A percentile compares a stretch with the other conserved stretches of the same genome.
phyloP scores from a whole-genome alignment of 768 basidiomycete genomes.

The Panellus pusillus region DNA sequence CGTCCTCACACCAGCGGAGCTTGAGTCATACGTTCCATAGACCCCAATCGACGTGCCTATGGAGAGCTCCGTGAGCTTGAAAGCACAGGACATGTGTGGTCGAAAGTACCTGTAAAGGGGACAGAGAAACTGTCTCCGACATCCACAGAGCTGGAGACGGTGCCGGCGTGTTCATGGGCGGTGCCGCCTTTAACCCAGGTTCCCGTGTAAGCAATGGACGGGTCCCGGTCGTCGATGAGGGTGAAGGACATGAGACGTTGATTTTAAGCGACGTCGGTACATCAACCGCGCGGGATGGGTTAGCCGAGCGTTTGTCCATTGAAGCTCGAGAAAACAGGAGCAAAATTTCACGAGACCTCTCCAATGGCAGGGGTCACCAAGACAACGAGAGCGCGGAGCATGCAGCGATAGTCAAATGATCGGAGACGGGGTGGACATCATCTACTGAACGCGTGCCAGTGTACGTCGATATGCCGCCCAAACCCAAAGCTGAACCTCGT shows the following conservation, averaged over 20 bases:
- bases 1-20: slow-evolving; percentile 36
- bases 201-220: slow-evolving; percentile 33
- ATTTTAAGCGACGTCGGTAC: too few species aligned
- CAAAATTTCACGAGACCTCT: too few species aligned
- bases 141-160: slow-evolving; percentile 34
- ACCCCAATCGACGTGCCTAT: slow-evolving; percentile 35
- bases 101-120: slow-evolving; percentile 31
- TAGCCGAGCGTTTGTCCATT: too few species aligned
- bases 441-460: too few species aligned
- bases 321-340: too few species aligned
- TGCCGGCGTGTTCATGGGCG: slow-evolving; percentile 27
- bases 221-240: slow-evolving; percentile 37
- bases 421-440: too few species aligned
- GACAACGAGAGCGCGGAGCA: too few species aligned
- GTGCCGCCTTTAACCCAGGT: slow-evolving; percentile 34
- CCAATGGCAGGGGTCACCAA: too few species aligned
- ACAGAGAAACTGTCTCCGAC: slow-evolving; percentile 36
- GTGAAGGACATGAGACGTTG: slow-evolving; percentile 19
- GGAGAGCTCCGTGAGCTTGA: background rate
- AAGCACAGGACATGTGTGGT: background rate
- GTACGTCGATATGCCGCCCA: too few species aligned
- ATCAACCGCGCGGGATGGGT: too few species aligned
- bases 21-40: slow-evolving; percentile 35
- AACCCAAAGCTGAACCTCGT: too few species aligned
- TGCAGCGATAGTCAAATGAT: too few species aligned